Base-by-base conservation (phyloP, 805 yeast genomes). In the Teunomyces pallodes region DNA sequence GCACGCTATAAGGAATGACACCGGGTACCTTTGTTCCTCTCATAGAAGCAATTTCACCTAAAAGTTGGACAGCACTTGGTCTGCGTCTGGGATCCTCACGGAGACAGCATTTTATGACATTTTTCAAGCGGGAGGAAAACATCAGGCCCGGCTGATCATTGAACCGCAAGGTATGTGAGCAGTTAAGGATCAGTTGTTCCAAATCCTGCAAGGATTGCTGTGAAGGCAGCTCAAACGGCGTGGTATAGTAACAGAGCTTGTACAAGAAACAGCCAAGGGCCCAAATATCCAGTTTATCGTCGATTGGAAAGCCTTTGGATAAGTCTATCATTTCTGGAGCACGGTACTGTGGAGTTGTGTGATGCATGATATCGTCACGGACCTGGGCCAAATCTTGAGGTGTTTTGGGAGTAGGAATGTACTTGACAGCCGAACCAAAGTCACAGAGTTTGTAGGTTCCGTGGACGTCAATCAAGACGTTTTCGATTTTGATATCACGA, bases 201-300 rank as follows among this genome's bases (percentile, higher is more conserved):
- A 73, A 55, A 36, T 73, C 77, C 36, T 66, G 64, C 36, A 72
- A 54, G 5, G 69, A 57, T 5, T 51, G 50, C 36, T 73, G 77
- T n/a, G 49, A 48, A 1, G 67, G 66, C 66, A 62, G 72, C 63
- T 87, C 96, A 60, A 87, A 87, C 0, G 96, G 96, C 0, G 96
- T 87, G 0, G 88, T 87, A 57, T 85, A 87, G 64, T 85, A 87
- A 59, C 94, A 86, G 43, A 87, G 61, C 61, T 87, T 87, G 70
- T 87, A 87, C 30, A 87, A 64, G 53, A 87, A 84, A 26, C 87
- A 80, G 9, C 96, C 96, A 31, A 87, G 62, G 0, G 95, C 96
- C 96, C 96, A 87, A 17, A 87, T 79, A 62, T 87, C 96, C 45
- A 89, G 81, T 63, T 87, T 87, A 61, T 87, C 94, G 65, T 87